Evolutionary conservation across 306 rosid genomes (phyloP), one percentile per base, ranked within the genome.

Genomic region (Ochetophila trinervis): DNA sequence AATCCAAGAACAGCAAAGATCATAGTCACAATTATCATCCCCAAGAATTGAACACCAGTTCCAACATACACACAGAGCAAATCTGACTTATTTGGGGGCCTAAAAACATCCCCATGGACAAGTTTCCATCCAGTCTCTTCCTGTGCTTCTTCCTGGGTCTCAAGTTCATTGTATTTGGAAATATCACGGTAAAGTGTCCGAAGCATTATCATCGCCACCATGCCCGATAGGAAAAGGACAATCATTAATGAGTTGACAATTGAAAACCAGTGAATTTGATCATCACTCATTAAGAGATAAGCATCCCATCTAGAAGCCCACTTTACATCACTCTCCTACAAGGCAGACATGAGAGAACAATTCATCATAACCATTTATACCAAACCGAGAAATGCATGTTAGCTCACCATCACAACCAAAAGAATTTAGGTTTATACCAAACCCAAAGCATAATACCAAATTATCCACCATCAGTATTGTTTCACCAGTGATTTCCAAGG

Each of bases 231-330:
- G 80, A 92, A 92, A 71, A 89, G 98, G 75, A 92, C 98, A 74
- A 92, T 92, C 98, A 92, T 92, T 80, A 92, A 84, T 8, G 97
- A 93, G 76, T 93, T 90, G 49, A 93, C 96, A 57, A 93, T 93
- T 30, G 97, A 90, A 77, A 93, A 93, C 96, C 99, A 90, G 78
- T 89, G 99, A 68, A 93, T 93, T 77, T 90, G 99, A 66, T 93
- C 97, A 19, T 90, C 99, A 32, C 80, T 90, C 99, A 93, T 93
- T 37, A 93, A 77, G 69, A 89, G 87, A 87, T 92, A 89, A 62
- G 98, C 91, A 86, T 92, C 98, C 98, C 98, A 92, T 78, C 98
- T 79, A 66, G 96, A 92, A 60, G 98, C 98, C 98, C 98, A 92
- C 88, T 92, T 92, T 78, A 92, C 98, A 18, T 85, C 87, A 80